A percentile compares a stretch with the other conserved stretches of the same genome.
Evolutionary conservation across 805 yeast genomes (phyloP).

Genomic region (Barnettozyma pratensis): DNA sequence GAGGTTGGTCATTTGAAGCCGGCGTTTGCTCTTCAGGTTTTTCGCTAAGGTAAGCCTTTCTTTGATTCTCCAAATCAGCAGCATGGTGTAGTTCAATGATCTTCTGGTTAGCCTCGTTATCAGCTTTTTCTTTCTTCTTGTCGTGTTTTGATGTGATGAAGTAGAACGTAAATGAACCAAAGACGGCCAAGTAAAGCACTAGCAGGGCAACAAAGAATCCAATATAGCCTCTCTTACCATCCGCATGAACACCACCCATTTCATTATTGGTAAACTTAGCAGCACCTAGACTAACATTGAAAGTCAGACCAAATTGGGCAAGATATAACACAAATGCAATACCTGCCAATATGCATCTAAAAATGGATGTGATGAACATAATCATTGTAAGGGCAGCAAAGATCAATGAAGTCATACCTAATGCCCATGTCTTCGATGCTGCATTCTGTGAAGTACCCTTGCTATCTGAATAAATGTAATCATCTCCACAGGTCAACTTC

Average conservation of each 20-base stretch:
- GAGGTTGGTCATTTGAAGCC: too few species aligned
- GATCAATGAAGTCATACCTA: not conserved
- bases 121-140: too few species aligned
- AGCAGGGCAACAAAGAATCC: not conserved
- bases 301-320: not conserved
- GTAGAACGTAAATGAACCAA: not conserved
- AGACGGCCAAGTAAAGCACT: not conserved
- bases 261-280: not conserved
- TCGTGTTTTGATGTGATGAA: too few species aligned
- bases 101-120: too few species aligned
- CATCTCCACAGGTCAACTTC: not conserved
- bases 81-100: too few species aligned
- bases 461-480: not conserved
- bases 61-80: too few species aligned
- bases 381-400: not conserved
- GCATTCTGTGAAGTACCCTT: not conserved
- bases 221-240: not conserved
- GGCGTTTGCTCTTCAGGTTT: too few species aligned
- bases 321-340: not conserved
- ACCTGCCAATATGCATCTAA: not conserved
- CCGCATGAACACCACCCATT: not conserved
- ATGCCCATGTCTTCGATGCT: conserved; percentile 1
- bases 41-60: too few species aligned
- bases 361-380: not conserved
- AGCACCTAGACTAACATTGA: not conserved